Conservation (phyloP, 148 eudicot species). For the Fagopyrum tataricum region DNA sequence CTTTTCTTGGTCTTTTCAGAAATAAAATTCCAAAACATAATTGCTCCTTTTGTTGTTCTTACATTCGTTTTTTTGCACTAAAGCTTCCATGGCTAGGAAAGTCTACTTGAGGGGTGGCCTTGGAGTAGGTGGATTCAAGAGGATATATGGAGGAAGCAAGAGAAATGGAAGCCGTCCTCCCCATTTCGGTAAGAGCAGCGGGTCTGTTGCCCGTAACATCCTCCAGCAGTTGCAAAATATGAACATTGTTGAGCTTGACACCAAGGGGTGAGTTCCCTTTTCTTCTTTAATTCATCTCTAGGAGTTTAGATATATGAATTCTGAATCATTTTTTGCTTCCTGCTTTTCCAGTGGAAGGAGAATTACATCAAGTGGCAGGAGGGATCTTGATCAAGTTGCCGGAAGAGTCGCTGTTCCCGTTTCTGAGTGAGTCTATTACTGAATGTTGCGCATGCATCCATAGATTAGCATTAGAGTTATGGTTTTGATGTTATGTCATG, state of each 20-base stretch:
- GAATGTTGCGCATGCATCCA: background rate
- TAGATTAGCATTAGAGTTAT: background rate
- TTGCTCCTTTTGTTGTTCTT: background rate
- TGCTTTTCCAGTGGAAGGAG: conserved; percentile 31
- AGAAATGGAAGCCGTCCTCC: conserved; percentile 81
- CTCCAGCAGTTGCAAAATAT: conserved; percentile 61
- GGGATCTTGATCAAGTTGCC: conserved; percentile 58
- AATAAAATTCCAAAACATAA: background rate
- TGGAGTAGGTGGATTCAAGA: conserved; percentile 72
- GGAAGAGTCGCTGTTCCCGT: conserved; percentile 28
- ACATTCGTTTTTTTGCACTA: background rate
- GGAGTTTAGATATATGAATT: background rate
- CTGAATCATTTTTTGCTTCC: too few relatives aligned
- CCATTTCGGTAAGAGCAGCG: conserved; percentile 81
- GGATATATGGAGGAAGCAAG: conserved; percentile 84
- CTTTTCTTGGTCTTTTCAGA: background rate
- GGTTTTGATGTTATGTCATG: background rate
- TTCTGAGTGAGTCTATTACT: background rate
- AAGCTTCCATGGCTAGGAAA: conserved; percentile 89
- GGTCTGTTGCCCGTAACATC: conserved; percentile 69
- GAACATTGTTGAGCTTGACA: conserved; percentile 57
- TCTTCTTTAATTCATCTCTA: background rate
- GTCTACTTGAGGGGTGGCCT: conserved; percentile 78
- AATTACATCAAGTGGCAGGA: conserved; percentile 42
- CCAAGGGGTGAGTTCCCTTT: conserved; percentile 56